Evolutionary conservation across 2,329 filamentous ascomycete species (phyloP), one percentile per base, ranked within the genome.

Genomic region (Diaporthe amygdali): DNA sequence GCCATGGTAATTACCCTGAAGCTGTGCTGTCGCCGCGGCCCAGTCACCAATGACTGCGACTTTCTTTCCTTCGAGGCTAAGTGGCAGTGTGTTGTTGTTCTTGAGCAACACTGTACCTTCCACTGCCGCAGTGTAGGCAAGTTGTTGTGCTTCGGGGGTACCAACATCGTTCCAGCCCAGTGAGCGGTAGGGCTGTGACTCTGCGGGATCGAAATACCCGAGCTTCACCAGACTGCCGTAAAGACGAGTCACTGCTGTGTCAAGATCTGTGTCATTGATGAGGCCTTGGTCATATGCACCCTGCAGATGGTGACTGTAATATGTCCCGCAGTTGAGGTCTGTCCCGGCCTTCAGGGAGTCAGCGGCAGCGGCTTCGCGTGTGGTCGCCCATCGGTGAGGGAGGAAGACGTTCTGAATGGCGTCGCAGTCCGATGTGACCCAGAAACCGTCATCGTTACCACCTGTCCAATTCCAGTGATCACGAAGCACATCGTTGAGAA

Each of bases 341-440:
- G 85, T 88, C 2, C 87, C 87, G 2, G 86, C 86, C 54, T 80
- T 83, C 51, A 89, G 78, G 1, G 85, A 81, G 17, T 84, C 82
- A 0, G 86, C 86, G 1, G 82, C 84, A 10, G 85, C 86, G 59
- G 82, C 76, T 39, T 84, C 81, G n/a, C 82, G 77, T 49, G 84
- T 85, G 3, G 77, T 25, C 37, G 69, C 52, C 66, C 66, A 73
- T 2, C 66, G 56, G 41, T 73, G 72, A 3, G 72, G 76, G 2
- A 81, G 81, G 74, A 83, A 90, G 68, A 92, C 85, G 75, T 91
- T 87, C 52, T 86, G 82, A 0, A 92, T 83, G 0, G 91, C 87
- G 69, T 90, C 90, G 74, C 92, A 93, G 76, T 93, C 91, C 20
- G 86, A 89, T 0, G 89, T 90, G 44, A 93, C 85, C 77, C 87